phyloP scores from a whole-genome alignment of 2,329 filamentous ascomycete genomes.

The Coniochaeta sp. region DNA sequence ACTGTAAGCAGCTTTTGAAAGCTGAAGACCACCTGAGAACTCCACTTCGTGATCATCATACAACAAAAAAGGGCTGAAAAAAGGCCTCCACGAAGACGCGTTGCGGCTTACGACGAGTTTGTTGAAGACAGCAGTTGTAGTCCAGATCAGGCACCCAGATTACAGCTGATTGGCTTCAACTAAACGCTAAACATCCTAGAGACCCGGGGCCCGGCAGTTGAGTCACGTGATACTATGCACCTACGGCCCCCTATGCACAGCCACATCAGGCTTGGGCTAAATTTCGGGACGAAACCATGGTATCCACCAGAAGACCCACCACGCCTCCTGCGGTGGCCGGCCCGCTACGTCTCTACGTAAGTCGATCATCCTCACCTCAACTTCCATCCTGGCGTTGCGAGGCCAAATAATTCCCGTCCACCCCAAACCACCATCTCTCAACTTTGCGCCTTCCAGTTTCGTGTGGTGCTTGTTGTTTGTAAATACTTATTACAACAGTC shows the following conservation, averaged over 20 bases:
- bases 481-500: too few species aligned
- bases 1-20: too few species aligned
- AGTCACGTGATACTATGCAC: background rate
- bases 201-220: too few species aligned
- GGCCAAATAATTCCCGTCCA: background rate
- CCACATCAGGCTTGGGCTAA: background rate
- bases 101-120: background rate
- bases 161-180: background rate
- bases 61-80: too few species aligned
- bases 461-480: background rate
- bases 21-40: too few species aligned
- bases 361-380: background rate
- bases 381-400: background rate
- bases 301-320: background rate
- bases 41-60: too few species aligned
- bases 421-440: background rate
- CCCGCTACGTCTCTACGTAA: slow-evolving; percentile 1
- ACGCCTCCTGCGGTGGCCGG: background rate
- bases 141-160: background rate
- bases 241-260: background rate
- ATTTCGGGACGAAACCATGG: background rate
- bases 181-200: too few species aligned
- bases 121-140: background rate
- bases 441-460: background rate
- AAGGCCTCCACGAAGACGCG: too few species aligned